Evolutionary conservation across 176 grass and related monocot species (phyloP).

Genomic region (Coix lacrymajobi): DNA sequence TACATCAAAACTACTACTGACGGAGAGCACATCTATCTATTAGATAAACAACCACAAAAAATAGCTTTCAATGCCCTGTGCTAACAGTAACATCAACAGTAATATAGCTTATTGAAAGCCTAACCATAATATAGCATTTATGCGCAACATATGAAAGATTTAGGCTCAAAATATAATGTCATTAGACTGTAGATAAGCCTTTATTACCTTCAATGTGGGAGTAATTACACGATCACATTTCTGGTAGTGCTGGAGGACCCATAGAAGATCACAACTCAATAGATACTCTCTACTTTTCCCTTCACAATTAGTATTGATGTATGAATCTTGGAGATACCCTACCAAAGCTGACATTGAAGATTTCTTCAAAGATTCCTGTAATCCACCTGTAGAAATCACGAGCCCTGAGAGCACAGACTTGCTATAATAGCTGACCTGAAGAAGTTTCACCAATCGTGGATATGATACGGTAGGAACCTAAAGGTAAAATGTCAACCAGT

Average conservation of each 20-base stretch:
- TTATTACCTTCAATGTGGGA: conserved; percentile 76
- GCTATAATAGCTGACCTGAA: conserved; percentile 68
- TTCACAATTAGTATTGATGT: conserved; percentile 41
- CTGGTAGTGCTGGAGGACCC: conserved; percentile 68
- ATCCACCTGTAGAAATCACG: conserved; percentile 90
- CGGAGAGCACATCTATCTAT: not conserved
- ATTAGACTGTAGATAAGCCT: not conserved
- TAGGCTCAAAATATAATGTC: conserved; percentile 15
- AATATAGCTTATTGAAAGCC: not conserved
- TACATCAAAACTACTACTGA: not conserved
- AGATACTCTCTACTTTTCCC: conserved; percentile 50
- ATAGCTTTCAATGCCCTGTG: not conserved
- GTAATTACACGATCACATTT: conserved; percentile 80
- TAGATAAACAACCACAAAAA: conserved; percentile 2
- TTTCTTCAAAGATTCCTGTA: conserved; percentile 88
- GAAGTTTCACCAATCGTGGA: conserved; percentile 85
- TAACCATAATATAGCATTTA: conserved; percentile 1
- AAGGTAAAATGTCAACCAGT: conserved; percentile 9
- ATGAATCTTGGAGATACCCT: conserved; percentile 67
- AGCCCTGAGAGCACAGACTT: conserved; percentile 78
- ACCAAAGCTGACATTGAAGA: conserved; percentile 60
- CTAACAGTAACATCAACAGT: not conserved
- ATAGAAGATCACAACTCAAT: conserved; percentile 69
- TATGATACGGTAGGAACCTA: conserved; percentile 81
- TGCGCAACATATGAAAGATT: not conserved